These are phyloP conservation scores for Fusarium redolens DNA, from an alignment of 2,329 filamentous ascomycete species.

Conservation along the genomic window DNA sequence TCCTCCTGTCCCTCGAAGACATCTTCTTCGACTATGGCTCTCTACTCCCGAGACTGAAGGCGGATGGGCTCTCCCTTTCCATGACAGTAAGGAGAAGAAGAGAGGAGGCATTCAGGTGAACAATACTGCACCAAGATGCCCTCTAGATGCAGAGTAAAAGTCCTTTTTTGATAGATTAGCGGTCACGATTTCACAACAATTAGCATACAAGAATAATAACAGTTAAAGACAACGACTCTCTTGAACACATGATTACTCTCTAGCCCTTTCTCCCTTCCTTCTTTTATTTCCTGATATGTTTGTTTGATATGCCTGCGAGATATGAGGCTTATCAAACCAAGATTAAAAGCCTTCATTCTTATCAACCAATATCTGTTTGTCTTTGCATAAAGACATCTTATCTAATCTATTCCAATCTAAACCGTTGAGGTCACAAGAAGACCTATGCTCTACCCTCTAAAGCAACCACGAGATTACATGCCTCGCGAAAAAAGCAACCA, in stretches of 20 bases:
- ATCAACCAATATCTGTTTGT: neutral
- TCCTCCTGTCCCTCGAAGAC: conserved; percentile 76
- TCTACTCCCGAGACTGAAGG: conserved; percentile 84
- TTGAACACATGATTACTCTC: neutral
- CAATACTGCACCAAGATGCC: conserved; percentile 78
- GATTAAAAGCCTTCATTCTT: neutral
- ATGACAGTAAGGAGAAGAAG: conserved; percentile 85
- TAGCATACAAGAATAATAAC: neutral
- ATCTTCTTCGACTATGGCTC: conserved; percentile 87
- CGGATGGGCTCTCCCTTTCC: conserved; percentile 86
- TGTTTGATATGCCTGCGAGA: neutral
- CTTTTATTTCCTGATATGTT: neutral
- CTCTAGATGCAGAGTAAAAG: conserved; percentile 78
- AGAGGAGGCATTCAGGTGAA: conserved; percentile 90
- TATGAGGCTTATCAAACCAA: neutral
- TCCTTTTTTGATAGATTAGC: conserved; percentile 17
- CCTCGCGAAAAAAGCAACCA: conserved; percentile 15
- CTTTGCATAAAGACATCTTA: neutral
- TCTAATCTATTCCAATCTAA: neutral
- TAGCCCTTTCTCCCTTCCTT: accelerated
- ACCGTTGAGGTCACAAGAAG: neutral
- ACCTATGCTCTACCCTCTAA: neutral
- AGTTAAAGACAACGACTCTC: neutral
- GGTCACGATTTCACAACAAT: neutral
- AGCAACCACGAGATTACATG: neutral